phyloP scores from a whole-genome alignment of 805 yeast species.

The Starmerella sp. region DNA sequence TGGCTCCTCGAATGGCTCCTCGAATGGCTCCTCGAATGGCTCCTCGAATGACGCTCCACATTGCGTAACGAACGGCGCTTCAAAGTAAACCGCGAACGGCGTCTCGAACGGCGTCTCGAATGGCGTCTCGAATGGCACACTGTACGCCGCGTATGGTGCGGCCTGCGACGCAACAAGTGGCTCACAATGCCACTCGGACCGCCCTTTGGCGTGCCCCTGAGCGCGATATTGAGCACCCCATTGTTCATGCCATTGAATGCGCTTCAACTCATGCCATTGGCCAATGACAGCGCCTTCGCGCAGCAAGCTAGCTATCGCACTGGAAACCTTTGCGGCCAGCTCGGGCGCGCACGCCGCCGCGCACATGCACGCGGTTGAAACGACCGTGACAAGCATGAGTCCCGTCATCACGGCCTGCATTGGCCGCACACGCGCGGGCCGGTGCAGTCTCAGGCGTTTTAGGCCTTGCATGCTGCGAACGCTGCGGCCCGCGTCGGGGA shows the following conservation, averaged over 20 bases:
- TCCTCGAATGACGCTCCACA: too few species aligned
- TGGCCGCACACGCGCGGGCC: neutral
- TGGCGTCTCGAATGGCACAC: too few species aligned
- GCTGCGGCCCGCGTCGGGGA: neutral
- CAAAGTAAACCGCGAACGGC: too few species aligned
- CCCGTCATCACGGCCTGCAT: neutral
- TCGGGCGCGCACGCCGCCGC: neutral
- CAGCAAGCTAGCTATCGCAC: neutral
- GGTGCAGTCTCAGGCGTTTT: neutral
- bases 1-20: neutral
- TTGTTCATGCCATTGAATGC: too few species aligned
- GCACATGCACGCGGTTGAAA: neutral
- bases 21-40: too few species aligned
- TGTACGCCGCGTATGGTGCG: too few species aligned
- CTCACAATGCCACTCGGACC: too few species aligned
- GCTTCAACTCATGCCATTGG: neutral
- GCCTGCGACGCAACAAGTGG: too few species aligned
- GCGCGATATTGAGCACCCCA: too few species aligned
- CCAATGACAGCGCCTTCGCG: neutral
- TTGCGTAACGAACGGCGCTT: too few species aligned
- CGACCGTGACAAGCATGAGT: neutral
- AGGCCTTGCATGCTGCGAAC: neutral
- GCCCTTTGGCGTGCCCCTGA: too few species aligned
- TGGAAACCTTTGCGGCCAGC: neutral
- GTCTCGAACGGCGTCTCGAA: too few species aligned